Percentiles rank a stretch among this genome's conserved stretches.
phyloP scores from a whole-genome alignment of 2,329 filamentous ascomycete species.

The Trichoderma pleuroti region DNA sequence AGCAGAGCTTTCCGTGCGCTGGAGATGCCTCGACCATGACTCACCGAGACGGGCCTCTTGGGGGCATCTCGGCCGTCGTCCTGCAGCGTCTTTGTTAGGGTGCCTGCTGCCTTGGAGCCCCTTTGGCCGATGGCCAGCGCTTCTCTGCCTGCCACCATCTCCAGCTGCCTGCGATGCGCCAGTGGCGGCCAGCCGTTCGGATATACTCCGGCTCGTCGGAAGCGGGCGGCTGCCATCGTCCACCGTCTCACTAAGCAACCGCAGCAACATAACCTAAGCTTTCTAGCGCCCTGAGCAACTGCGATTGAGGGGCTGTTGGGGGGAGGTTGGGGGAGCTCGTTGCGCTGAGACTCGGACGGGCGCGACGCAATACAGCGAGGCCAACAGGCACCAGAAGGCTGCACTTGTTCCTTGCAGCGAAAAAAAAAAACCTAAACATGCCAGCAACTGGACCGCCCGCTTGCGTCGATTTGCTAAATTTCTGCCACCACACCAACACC shows the following conservation, averaged over 20 bases:
- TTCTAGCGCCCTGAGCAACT: not conserved
- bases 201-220: slow-evolving; percentile 1
- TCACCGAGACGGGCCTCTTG: not conserved
- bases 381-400: slow-evolving; percentile 3
- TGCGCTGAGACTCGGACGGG: not conserved
- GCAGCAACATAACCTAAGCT: not conserved
- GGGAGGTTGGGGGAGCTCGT: slow-evolving; percentile 11
- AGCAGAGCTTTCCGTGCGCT: not conserved
- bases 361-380: not conserved
- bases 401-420: slow-evolving; percentile 21
- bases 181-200: slow-evolving; percentile 14
- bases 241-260: not conserved
- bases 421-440: slow-evolving; percentile 17
- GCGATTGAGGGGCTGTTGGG: not conserved
- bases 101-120: not conserved
- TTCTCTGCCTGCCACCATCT: slow-evolving; percentile 14
- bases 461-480: slow-evolving; percentile 22
- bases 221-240: not conserved
- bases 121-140: not conserved
- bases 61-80: not conserved
- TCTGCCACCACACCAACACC: slow-evolving; percentile 23
- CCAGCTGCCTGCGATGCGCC: slow-evolving; percentile 13
- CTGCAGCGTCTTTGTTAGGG: not conserved
- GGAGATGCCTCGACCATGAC: not conserved
- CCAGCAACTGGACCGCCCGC: slow-evolving; percentile 20